phyloP scores from a whole-genome alignment of 768 basidiomycete species.

The Mycena galopus region DNA sequence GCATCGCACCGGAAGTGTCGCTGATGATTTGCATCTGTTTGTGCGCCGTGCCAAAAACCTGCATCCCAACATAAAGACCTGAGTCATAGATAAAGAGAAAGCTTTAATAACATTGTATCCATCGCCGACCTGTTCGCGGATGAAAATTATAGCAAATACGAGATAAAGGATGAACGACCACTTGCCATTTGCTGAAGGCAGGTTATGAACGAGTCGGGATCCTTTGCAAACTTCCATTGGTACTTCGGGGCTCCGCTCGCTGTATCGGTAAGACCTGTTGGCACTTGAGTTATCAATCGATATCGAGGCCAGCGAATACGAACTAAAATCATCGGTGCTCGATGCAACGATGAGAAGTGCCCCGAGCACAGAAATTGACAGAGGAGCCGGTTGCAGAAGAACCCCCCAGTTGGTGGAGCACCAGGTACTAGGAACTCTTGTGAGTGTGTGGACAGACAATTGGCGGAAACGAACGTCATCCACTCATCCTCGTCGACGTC shows the following conservation, averaged over 20 bases:
- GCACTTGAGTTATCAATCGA: too few species aligned
- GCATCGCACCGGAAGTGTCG: not conserved
- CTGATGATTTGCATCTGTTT: not conserved
- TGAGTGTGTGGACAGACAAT: too few species aligned
- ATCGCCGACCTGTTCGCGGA: not conserved
- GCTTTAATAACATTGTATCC: not conserved
- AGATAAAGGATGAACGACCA: not conserved
- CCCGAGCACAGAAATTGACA: too few species aligned
- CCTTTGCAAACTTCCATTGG: not conserved
- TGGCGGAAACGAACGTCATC: too few species aligned
- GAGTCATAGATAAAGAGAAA: not conserved
- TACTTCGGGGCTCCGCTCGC: not conserved
- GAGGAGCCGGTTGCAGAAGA: too few species aligned
- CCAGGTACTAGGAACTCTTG: too few species aligned
- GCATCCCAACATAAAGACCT: not conserved
- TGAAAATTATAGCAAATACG: not conserved
- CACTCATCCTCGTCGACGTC: too few species aligned
- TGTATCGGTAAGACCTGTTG: too few species aligned
- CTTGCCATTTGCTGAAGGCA: not conserved
- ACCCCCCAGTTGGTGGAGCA: too few species aligned
- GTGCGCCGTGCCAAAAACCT: not conserved
- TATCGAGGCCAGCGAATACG: too few species aligned
- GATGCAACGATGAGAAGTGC: too few species aligned
- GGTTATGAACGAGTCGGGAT: not conserved
- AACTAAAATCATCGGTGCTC: too few species aligned